These are phyloP conservation scores for Saccharomycopsis lassenensis DNA, from an alignment of 805 yeast genomes.

Conservation along the genomic window DNA sequence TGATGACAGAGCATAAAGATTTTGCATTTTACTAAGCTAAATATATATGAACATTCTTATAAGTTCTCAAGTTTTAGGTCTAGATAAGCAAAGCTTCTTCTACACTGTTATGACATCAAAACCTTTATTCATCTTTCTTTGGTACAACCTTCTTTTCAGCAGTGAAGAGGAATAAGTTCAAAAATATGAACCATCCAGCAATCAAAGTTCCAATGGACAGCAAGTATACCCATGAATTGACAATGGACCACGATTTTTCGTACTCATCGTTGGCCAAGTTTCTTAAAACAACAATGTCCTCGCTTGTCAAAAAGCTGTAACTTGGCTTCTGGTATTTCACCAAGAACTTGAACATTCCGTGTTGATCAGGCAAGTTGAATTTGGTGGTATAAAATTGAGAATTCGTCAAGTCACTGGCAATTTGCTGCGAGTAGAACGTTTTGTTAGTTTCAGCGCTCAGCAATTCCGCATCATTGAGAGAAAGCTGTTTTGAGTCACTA, in stretches of 20 bases:
- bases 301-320: constrained; percentile 51
- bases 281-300: constrained; percentile 69
- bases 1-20: too few relatives aligned
- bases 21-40: too few relatives aligned
- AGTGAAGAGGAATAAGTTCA: constrained; percentile 37
- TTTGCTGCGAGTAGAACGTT: constrained; percentile 6
- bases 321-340: constrained; percentile 76
- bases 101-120: too few relatives aligned
- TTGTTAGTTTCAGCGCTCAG: constrained; percentile 6
- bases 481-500: constrained; percentile 3
- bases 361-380: constrained; percentile 85
- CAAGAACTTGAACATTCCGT: constrained; percentile 87
- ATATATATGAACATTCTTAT: too few relatives aligned
- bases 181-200: constrained; percentile 66
- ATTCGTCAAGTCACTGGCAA: not conserved
- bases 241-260: constrained; percentile 83
- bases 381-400: constrained; percentile 21
- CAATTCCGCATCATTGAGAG: constrained; percentile 10
- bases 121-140: constrained; percentile 6
- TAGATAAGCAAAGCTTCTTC: too few relatives aligned
- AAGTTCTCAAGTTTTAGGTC: too few relatives aligned
- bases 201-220: constrained; percentile 61
- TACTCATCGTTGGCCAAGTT: constrained; percentile 95
- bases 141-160: constrained; percentile 6
- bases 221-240: constrained; percentile 88